Conservation (phyloP, 78 protist species). For the Neovahlkampfia damariscottae region DNA sequence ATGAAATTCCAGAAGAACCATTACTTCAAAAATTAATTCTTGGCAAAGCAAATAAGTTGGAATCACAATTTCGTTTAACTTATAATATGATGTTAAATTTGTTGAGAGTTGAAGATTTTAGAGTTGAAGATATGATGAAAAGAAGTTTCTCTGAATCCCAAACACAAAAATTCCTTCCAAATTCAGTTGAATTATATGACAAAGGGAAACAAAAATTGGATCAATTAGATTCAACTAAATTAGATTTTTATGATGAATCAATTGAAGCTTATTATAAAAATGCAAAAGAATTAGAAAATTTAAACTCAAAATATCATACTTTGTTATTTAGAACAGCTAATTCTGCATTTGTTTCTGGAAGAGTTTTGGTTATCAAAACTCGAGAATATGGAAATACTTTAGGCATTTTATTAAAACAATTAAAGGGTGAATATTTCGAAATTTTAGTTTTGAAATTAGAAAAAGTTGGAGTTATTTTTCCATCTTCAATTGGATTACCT, state of each 20-base stretch:
- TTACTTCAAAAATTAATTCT: slow-evolving; percentile 37
- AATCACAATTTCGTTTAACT: slow-evolving; percentile 71
- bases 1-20: slow-evolving; percentile 15
- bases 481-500: not conserved
- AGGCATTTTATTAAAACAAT: slow-evolving; percentile 16
- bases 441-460: no score
- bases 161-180: slow-evolving; percentile 13
- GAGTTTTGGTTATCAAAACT: not conserved
- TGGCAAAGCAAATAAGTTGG: slow-evolving; percentile 48
- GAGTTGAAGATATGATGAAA: slow-evolving; percentile 75
- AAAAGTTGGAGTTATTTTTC: no score
- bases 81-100: slow-evolving; percentile 83
- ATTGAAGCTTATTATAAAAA: not conserved
- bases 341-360: no score
- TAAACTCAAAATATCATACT: no score
- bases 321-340: no score
- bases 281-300: not conserved
- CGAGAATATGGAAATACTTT: not conserved
- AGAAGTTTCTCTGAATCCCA: slow-evolving; percentile 58
- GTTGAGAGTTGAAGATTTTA: slow-evolving; percentile 63
- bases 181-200: not conserved
- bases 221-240: not conserved
- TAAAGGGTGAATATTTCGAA: no score
- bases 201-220: not conserved
- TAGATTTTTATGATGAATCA: slow-evolving; percentile 8